A percentile compares a stretch with the other conserved stretches of the same genome.
These are phyloP conservation scores for Globisporangium solare DNA, from an alignment of 352 stramenopile species.

Conservation along the genomic window DNA sequence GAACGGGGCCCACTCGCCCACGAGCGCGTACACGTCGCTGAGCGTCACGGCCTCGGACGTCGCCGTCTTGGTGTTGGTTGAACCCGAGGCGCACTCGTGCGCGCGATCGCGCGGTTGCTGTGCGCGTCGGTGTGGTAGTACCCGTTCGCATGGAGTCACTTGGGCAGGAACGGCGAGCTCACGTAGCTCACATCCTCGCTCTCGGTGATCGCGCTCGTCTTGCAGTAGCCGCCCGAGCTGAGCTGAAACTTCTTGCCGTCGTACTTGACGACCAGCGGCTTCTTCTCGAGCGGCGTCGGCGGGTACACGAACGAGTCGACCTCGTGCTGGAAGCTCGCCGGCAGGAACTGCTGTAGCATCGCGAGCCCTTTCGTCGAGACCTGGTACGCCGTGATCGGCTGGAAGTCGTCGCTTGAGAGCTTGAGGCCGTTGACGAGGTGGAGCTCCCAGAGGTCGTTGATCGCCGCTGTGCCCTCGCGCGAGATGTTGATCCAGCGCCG, in stretches of 20 bases:
- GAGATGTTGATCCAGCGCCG: constrained; percentile 92
- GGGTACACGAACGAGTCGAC: constrained; percentile 66
- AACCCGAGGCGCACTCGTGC: constrained; percentile 76
- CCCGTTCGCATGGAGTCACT: constrained; percentile 90
- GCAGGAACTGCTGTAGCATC: constrained; percentile 77
- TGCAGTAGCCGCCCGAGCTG: constrained; percentile 77
- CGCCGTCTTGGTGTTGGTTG: constrained; percentile 86
- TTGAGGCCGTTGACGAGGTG: constrained; percentile 93
- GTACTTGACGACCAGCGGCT: constrained; percentile 49
- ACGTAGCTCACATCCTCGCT: constrained; percentile 98
- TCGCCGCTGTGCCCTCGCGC: constrained; percentile 92
- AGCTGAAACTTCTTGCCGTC: constrained; percentile 78
- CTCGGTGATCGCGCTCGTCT: constrained; percentile 92
- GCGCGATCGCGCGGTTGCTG: constrained; percentile 91
- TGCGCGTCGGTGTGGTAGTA: constrained; percentile 78
- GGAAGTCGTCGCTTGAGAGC: constrained; percentile 91
- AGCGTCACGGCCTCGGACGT: constrained; percentile 93
- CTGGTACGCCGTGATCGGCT: constrained; percentile 96
- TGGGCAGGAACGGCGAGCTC: constrained; percentile 94
- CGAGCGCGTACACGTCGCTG: constrained; percentile 94
- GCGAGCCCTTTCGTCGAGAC: constrained; percentile 87
- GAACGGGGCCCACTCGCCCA: constrained; percentile 97
- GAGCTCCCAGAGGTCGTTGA: constrained; percentile 93
- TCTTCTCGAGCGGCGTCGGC: constrained; percentile 33
- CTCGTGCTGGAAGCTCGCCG: constrained; percentile 57